Evolutionary conservation across 192 early-diverging fungal species (phyloP).

Genomic region (Chytriomyces sp.): DNA sequence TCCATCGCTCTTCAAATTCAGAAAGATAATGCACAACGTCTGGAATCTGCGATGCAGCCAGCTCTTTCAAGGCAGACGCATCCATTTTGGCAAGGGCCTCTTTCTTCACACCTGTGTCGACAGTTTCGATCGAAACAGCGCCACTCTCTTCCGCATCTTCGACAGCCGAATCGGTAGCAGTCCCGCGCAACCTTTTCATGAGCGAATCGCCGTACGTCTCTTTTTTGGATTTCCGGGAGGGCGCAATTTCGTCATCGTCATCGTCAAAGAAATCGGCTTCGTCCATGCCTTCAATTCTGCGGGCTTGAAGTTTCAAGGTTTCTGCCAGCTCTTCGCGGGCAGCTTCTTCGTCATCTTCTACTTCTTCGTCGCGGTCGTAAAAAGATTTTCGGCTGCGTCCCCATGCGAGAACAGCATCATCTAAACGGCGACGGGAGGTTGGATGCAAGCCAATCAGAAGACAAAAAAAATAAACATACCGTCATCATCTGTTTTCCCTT

Average conservation of each 20-base stretch:
- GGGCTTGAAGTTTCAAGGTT: constrained; percentile 82
- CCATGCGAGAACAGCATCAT: constrained; percentile 72
- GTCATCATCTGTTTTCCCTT: constrained; percentile 20
- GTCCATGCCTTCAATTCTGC: constrained; percentile 74
- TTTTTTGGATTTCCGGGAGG: constrained; percentile 26
- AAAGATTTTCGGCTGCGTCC: constrained; percentile 76
- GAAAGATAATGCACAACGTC: constrained; percentile 41
- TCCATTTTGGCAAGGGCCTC: constrained; percentile 33
- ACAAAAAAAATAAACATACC: constrained; percentile 2
- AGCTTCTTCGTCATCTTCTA: constrained; percentile 73
- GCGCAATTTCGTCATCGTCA: constrained; percentile 38
- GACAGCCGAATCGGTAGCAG: not conserved
- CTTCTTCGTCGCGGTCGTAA: constrained; percentile 79
- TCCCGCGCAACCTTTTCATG: constrained; percentile 20
- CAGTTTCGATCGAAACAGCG: constrained; percentile 10
- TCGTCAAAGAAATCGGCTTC: constrained; percentile 89
- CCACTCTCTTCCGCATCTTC: not conserved
- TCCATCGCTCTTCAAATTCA: constrained; percentile 43
- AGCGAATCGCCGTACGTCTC: constrained; percentile 25
- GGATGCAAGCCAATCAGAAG: not conserved
- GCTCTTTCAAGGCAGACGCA: constrained; percentile 25
- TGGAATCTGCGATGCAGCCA: constrained; percentile 42
- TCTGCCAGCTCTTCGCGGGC: constrained; percentile 88
- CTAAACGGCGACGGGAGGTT: not conserved
- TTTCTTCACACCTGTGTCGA: constrained; percentile 33